A percentile compares a stretch with the other conserved stretches of the same genome.
Evolutionary conservation across 768 basidiomycete genomes (phyloP).

Genomic region (Leccinum pellstonianum): DNA sequence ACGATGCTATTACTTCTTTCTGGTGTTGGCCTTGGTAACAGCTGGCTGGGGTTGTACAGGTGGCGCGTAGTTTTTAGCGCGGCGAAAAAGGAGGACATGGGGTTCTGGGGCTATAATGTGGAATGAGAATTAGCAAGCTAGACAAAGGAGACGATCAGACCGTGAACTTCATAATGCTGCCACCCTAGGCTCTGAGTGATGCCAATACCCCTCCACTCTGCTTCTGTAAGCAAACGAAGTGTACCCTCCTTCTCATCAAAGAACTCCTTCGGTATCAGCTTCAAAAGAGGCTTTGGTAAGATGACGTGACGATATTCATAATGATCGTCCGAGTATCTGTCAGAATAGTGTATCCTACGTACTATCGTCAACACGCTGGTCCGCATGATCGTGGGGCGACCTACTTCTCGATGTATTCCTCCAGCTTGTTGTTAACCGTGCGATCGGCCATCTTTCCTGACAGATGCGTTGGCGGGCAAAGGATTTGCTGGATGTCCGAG

Average conservation of each 20-base stretch:
- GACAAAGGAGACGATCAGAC: constrained; percentile 38
- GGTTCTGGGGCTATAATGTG: constrained; percentile 74
- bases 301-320: constrained; percentile 98
- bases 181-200: constrained; percentile 95
- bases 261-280: constrained; percentile 85
- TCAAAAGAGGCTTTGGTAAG: constrained; percentile 90
- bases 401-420: constrained; percentile 80
- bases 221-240: constrained; percentile 78
- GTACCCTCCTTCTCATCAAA: constrained; percentile 78
- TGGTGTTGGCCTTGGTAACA: constrained; percentile 39
- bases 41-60: constrained; percentile 46
- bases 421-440: constrained; percentile 51
- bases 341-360: constrained; percentile 82
- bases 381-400: constrained; percentile 18
- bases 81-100: constrained; percentile 91
- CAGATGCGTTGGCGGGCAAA: constrained; percentile 5
- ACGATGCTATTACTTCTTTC: constrained; percentile 38
- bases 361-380: constrained; percentile 17
- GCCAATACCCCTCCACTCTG: constrained; percentile 95
- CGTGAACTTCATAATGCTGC: constrained; percentile 98
- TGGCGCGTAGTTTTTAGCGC: constrained; percentile 64
- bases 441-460: constrained; percentile 28
- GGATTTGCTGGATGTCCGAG: not conserved
- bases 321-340: constrained; percentile 87
- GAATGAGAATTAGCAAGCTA: constrained; percentile 14